These are phyloP conservation scores for Diaporthe destruens DNA, from an alignment of 2,329 filamentous ascomycete genomes.

Conservation along the genomic window DNA sequence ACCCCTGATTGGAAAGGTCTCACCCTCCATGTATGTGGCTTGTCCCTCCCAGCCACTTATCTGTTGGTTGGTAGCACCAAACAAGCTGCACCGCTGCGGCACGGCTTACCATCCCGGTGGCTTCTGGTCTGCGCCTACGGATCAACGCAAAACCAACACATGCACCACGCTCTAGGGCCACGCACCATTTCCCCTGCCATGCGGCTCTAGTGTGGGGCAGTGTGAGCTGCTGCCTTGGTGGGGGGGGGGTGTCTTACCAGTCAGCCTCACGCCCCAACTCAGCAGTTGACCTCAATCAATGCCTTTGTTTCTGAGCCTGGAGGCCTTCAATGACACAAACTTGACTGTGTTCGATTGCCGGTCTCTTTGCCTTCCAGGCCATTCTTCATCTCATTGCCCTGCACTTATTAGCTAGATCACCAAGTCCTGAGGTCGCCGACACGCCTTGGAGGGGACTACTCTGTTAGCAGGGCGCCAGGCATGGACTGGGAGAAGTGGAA, in stretches of 20 bases:
- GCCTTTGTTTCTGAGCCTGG: neutral
- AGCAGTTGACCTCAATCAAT: neutral
- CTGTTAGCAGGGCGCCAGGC: neutral
- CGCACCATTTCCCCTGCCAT: neutral
- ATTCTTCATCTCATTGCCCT: too few relatives aligned
- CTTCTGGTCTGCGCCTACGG: neutral
- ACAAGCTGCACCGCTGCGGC: neutral
- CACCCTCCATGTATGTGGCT: conserved; percentile 14
- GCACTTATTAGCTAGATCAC: neutral
- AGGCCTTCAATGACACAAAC: neutral
- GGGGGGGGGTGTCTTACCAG: conserved; percentile 7
- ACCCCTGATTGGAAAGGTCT: conserved; percentile 5
- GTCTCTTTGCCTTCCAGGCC: neutral
- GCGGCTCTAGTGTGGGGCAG: conserved; percentile 20
- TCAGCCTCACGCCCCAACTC: neutral
- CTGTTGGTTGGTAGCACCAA: conserved; percentile 19
- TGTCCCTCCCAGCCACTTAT: neutral
- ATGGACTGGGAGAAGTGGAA: conserved; percentile 3
- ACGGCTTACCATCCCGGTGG: neutral
- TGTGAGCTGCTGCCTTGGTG: conserved; percentile 32
- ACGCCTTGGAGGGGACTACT: too few relatives aligned
- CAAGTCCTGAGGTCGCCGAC: neutral
- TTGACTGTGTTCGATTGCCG: neutral
- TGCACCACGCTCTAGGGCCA: neutral
- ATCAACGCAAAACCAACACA: neutral